Base-by-base conservation (phyloP, 805 yeast genomes). In the Wickerhamiella bombiphila region DNA sequence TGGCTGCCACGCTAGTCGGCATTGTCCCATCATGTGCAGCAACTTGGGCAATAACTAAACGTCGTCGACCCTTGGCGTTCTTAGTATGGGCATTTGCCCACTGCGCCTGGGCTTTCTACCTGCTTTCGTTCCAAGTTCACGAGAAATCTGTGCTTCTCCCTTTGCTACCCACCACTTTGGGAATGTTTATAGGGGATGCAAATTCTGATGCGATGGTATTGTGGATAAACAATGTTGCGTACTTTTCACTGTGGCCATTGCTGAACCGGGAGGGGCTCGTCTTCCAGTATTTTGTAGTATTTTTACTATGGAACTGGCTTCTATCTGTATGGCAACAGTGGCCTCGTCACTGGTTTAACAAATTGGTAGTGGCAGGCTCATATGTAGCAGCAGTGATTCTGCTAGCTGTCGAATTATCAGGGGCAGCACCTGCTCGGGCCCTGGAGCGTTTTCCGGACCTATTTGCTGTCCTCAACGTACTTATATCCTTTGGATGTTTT, bases 61-160 rank as follows among this genome's bases (percentile, higher is more conserved):
- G 30, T 5, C n/a, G 25, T 3, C n/a, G n/a, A n/a, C n/a, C n/a
- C n/a, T n/a, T n/a, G 36, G 16, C 38, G 32, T 3, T 25, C 38
- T 48, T 76, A 11, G 64, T 78, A 0, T 82, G 85, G 73, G 82
- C 86, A 1, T 68, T 91, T 36, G 72, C 85, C 1, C 75, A 82
- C 0, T 74, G 88, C 41, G 74, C 98, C 0, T 69, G 91, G 75
- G 77, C 93, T 0, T 91, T 91, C 53, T 91, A 68, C 56, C 63
- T 91, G 37, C 91, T 91, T 55, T 78, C 94, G 22, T 91, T 83
- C 64, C 97, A 88, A 56, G 97, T 91, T 3, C 98, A 91, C 55
- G 97, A 91, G 59, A 91, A 91, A 59, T 72, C 91, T 0, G 86
- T 91, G 13, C 60, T 91, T 41, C 69, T 91, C 2, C 97, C 98